Conservation (phyloP, 176 grass and related monocot genomes). For the Cocos nucifera region DNA sequence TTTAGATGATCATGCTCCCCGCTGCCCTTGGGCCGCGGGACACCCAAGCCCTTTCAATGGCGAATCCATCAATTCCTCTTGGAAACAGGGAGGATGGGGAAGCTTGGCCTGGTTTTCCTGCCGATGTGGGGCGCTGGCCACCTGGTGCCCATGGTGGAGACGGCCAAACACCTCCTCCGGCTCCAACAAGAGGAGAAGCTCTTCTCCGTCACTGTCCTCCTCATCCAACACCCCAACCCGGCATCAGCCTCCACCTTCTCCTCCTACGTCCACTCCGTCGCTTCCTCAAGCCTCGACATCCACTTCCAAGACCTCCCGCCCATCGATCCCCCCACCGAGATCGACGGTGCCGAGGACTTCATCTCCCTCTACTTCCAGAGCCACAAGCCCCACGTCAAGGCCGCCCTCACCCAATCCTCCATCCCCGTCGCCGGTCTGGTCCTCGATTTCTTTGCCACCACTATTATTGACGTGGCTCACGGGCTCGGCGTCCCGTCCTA, state of each 20-base stretch:
- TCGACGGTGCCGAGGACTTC: constrained; percentile 14
- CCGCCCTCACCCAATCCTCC: constrained; percentile 20
- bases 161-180: constrained; percentile 46
- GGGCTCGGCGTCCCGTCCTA: constrained; percentile 37
- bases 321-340: constrained; percentile 11
- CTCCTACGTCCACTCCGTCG: constrained; percentile 26
- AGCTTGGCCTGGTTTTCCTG: constrained; percentile 9
- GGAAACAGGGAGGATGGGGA: background rate
- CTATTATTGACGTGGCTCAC: constrained; percentile 27
- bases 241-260: constrained; percentile 16
- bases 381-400: constrained; percentile 35
- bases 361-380: constrained; percentile 28
- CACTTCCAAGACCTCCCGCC: constrained; percentile 39
- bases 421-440: constrained; percentile 22
- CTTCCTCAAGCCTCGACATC: constrained; percentile 20
- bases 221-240: constrained; percentile 16
- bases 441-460: constrained; percentile 51
- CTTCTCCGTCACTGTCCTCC: constrained; percentile 5
- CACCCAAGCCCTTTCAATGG: no score
- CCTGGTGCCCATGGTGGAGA: constrained; percentile 59
- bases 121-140: constrained; percentile 40
- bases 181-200: background rate
- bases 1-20: no score
- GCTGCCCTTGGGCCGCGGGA: no score
- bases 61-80: no score